A percentile compares a stretch with the other conserved stretches of the same genome.
Conservation (phyloP, 148 eudicot genomes). For the Nepenthes mirabilis region DNA sequence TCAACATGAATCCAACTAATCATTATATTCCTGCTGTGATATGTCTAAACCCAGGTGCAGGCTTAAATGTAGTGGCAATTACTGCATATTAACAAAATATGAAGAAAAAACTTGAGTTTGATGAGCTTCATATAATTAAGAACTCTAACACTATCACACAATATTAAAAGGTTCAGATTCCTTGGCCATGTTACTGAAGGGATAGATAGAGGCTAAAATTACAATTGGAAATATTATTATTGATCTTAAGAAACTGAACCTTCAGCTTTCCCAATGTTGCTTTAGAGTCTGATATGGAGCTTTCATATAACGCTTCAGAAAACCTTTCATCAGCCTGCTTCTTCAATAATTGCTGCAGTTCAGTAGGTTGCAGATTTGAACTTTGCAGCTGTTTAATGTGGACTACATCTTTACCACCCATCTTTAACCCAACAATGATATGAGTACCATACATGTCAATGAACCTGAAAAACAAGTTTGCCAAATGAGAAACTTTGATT, state of each 20-base stretch:
- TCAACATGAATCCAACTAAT: too few species aligned
- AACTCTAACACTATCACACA: too few species aligned
- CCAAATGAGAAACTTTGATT: neutral
- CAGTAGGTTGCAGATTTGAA: constrained; percentile 49
- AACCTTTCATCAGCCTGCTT: constrained; percentile 68
- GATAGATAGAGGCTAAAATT: too few species aligned
- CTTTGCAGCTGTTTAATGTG: constrained; percentile 68
- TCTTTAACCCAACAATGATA: constrained; percentile 81
- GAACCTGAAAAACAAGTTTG: constrained; percentile 45
- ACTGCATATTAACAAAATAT: too few species aligned
- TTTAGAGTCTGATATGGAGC: constrained; percentile 9
- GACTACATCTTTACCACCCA: constrained; percentile 95
- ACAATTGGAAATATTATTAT: too few species aligned
- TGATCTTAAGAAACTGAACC: constrained; percentile 23
- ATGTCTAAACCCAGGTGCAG: too few species aligned
- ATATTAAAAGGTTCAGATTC: too few species aligned
- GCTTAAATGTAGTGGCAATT: too few species aligned
- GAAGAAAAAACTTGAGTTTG: too few species aligned
- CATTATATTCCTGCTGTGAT: too few species aligned
- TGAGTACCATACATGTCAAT: constrained; percentile 92
- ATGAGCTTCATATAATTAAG: too few species aligned
- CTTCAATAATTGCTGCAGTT: constrained; percentile 67
- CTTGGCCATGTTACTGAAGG: too few species aligned
- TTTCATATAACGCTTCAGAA: constrained; percentile 34
- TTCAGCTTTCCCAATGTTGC: constrained; percentile 28